Evolutionary conservation across 768 basidiomycete species (phyloP), one percentile per base, ranked within the genome.

Genomic region (Hortiboletus campestris): DNA sequence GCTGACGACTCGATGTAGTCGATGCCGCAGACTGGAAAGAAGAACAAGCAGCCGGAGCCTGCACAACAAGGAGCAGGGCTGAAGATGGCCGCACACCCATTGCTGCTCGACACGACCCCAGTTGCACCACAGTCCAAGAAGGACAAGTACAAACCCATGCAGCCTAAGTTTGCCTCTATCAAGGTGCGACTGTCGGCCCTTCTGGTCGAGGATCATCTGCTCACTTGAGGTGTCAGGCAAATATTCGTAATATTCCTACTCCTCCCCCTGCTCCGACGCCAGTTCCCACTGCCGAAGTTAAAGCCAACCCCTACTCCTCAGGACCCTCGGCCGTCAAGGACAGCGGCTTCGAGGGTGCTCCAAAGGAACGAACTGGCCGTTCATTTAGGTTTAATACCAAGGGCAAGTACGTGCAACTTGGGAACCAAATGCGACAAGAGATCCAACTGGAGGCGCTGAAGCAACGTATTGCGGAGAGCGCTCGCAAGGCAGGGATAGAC

Each of bases 71-170:
- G 91, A 46, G 86, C 86, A 5, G 91, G 91, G 16, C 75, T 94
- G 50, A 91, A 91, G 70, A 94, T 94, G 89, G 85, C 91, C 2
- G 92, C 92, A 0, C 93, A 95, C 69, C 93, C 93, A 3, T 76
- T 94, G 22, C 72, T 96, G 25, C 78, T 94, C 36, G 91, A 94
- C 43, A 80, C 76, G 5, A 71, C 67, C 4, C 76, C 82, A 8
- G 65, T 74, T 3, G 74, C 79, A 4, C 81, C 80, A 3, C 86
- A 86, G 72, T 86, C 86, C 28, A 91, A 90, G 74, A 93, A 95
- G 71, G 92, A 97, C 71, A 76, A 89, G 58, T 97, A 97, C 74
- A 96, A 95, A 69, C 94, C 96, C 17, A 98, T 99, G 95, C 94
- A 95, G 60, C 97, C 97, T 47, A 99, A 99, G 72, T 99, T 98